A percentile compares a stretch with the other conserved stretches of the same genome.
These are phyloP conservation scores for Chalciporus chontae DNA, from an alignment of 768 basidiomycete species.

Conservation along the genomic window DNA sequence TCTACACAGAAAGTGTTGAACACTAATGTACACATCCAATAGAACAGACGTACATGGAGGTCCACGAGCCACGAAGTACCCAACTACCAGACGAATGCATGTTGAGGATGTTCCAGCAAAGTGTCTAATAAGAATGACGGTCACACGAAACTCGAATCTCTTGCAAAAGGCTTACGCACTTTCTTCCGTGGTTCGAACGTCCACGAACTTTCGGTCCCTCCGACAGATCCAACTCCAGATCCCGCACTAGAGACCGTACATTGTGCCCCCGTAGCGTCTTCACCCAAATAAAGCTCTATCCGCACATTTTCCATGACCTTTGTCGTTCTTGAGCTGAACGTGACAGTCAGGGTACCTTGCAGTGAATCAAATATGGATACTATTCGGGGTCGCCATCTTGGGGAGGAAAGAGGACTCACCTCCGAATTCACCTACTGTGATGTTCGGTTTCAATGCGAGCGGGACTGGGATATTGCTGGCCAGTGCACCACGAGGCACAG, in stretches of 20 bases:
- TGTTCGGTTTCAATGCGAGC: constrained; percentile 46
- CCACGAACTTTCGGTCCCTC: constrained; percentile 63
- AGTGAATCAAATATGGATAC: neutral
- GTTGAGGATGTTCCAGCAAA: constrained; percentile 77
- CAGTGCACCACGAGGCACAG: constrained; percentile 32
- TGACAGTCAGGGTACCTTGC: constrained; percentile 59
- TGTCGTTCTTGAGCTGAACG: constrained; percentile 59
- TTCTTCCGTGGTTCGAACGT: constrained; percentile 68
- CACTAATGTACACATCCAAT: neutral
- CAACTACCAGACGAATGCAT: constrained; percentile 66
- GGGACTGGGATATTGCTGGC: constrained; percentile 51
- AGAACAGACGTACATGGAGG: constrained; percentile 48
- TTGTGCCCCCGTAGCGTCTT: constrained; percentile 67
- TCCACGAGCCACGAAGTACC: constrained; percentile 76
- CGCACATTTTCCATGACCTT: constrained; percentile 69
- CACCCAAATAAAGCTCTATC: constrained; percentile 73
- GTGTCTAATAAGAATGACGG: constrained; percentile 49
- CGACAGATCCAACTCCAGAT: constrained; percentile 41
- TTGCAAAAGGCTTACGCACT: constrained; percentile 34
- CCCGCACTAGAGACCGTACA: constrained; percentile 62
- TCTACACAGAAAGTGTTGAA: constrained; percentile 26
- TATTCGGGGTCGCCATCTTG: neutral
- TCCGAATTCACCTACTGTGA: constrained; percentile 29
- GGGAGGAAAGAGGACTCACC: constrained; percentile 15
- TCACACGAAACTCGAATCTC: neutral